phyloP scores from a whole-genome alignment of 1,139 yeast genomes.

The Pichia sp. region DNA sequence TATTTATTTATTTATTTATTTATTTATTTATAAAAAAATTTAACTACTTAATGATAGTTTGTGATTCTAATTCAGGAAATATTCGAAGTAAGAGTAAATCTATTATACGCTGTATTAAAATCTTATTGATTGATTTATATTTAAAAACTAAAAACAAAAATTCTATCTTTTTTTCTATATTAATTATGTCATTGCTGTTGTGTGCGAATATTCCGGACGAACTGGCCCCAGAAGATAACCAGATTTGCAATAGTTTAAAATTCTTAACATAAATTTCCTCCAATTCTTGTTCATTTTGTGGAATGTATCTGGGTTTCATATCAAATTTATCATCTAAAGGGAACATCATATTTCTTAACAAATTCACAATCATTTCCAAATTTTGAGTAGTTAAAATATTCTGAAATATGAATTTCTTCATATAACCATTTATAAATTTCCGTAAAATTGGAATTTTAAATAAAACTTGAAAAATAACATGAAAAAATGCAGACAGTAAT shows the following conservation, averaged over 20 bases:
- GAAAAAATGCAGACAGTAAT: slow-evolving; percentile 3
- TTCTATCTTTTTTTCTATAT: slow-evolving; percentile 11
- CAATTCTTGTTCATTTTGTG: slow-evolving; percentile 23
- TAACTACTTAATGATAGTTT: neutral
- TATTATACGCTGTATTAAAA: slow-evolving; percentile 33
- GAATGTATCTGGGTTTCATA: slow-evolving; percentile 25
- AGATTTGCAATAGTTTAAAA: slow-evolving; percentile 7
- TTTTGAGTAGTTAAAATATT: slow-evolving; percentile 17
- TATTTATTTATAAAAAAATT: neutral
- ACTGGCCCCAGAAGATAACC: neutral
- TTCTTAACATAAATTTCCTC: slow-evolving; percentile 15
- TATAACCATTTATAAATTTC: slow-evolving; percentile 21
- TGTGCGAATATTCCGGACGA: neutral
- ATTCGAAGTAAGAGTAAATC: slow-evolving; percentile 34
- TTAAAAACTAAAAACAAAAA: slow-evolving; percentile 33
- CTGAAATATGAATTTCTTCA: slow-evolving; percentile 22
- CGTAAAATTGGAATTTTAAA: slow-evolving; percentile 16
- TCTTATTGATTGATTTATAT: slow-evolving; percentile 36
- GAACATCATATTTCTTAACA: slow-evolving; percentile 24
- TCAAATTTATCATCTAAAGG: slow-evolving; percentile 25
- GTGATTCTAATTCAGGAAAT: slow-evolving; percentile 34
- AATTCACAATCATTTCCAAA: slow-evolving; percentile 13
- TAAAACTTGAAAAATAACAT: neutral
- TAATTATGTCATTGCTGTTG: neutral
- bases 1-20: neutral